phyloP scores from a whole-genome alignment of 345 rosid genomes.

The Eucalyptus regnans region DNA sequence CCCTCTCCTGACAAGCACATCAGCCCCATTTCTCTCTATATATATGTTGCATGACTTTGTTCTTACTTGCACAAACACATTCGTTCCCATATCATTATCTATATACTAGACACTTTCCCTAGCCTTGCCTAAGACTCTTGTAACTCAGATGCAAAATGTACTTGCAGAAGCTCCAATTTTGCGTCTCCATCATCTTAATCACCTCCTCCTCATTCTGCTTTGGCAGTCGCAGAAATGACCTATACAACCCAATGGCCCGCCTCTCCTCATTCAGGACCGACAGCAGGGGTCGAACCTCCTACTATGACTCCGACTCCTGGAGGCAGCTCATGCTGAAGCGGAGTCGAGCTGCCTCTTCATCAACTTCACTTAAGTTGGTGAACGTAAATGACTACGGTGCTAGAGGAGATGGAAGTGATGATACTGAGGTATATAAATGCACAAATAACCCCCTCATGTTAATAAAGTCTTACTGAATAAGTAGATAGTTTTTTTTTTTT shows the following conservation, averaged over 20 bases:
- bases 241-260: not conserved
- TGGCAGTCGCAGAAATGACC: not conserved
- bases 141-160: not conserved
- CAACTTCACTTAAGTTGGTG: constrained; percentile 10
- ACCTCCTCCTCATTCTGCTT: not conserved
- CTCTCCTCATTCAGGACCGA: not conserved
- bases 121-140: not conserved
- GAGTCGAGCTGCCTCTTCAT: not conserved
- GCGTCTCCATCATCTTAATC: not conserved
- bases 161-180: not conserved
- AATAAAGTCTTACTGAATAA: not conserved
- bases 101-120: not conserved
- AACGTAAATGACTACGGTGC: constrained; percentile 48
- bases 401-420: constrained; percentile 41
- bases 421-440: constrained; percentile 28
- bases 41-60: not conserved
- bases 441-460: not conserved
- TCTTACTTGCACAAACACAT: not conserved
- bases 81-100: not conserved
- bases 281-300: not conserved
- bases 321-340: not conserved
- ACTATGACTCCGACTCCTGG: not conserved
- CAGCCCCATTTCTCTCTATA: not conserved
- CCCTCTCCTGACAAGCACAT: not conserved
- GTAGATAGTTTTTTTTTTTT: not conserved